phyloP scores from a whole-genome alignment of 2,329 filamentous ascomycete species.

The Lithohypha guttulata region DNA sequence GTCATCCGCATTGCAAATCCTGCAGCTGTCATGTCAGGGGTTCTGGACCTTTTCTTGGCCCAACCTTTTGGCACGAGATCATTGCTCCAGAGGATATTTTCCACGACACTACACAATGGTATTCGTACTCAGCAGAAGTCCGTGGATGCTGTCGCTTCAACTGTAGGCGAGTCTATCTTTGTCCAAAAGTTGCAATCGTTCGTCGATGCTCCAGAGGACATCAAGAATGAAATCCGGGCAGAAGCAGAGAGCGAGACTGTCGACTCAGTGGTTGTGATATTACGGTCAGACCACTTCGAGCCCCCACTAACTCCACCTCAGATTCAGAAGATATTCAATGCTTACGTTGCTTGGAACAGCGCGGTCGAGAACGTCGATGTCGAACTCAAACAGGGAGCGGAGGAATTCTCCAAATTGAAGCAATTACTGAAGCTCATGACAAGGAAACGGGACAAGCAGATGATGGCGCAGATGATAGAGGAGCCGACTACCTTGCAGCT shows the following conservation, averaged over 20 bases:
- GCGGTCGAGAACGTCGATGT: conserved; percentile 85
- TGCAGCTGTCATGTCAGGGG: conserved; percentile 89
- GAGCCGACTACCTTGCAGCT: conserved; percentile 95
- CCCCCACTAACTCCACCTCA: conserved; percentile 64
- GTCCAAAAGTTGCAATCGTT: conserved; percentile 74
- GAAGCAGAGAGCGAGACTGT: conserved; percentile 65
- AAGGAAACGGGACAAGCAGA: conserved; percentile 83
- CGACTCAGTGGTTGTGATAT: conserved; percentile 74
- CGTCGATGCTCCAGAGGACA: conserved; percentile 59
- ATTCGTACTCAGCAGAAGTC: conserved; percentile 77
- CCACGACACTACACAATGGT: conserved; percentile 79
- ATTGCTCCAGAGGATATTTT: conserved; percentile 87
- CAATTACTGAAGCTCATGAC: conserved; percentile 87
- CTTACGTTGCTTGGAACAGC: conserved; percentile 91
- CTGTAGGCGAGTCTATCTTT: conserved; percentile 71
- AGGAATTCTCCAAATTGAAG: conserved; percentile 90
- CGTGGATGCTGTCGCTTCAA: conserved; percentile 64
- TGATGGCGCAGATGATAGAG: conserved; percentile 94
- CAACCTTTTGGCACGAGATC: conserved; percentile 88
- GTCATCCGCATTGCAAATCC: conserved; percentile 94
- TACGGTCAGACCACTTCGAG: conserved; percentile 65
- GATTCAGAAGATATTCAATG: conserved; percentile 78
- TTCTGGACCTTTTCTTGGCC: conserved; percentile 88
- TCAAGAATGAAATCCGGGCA: conserved; percentile 62
- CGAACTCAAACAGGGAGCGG: conserved; percentile 77